Evolutionary conservation across 1,284 basidiomycete species (phyloP), one percentile per base, ranked within the genome.

Genomic region (Cutaneotrichosporon cyanovorans): DNA sequence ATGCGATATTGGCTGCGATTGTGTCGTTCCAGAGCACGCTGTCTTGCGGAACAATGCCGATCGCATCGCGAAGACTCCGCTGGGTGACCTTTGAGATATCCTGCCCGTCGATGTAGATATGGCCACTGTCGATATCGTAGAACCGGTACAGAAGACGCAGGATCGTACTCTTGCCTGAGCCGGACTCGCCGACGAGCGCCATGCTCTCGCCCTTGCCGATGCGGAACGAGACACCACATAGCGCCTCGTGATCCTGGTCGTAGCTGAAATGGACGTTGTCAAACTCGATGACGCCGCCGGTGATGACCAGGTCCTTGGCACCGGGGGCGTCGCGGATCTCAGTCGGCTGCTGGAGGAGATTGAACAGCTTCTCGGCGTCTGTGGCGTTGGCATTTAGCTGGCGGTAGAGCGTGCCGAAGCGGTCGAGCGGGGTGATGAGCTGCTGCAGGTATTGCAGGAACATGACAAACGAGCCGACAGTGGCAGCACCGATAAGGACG

Each of bases 11-110:
- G 63, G 95, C 87, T 75, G 92, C 78, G 44, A 98, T 85, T 59
- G 95, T 83, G 25, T 87, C 85, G 69, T 98, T 92, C 79, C 97
- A 97, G 8, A 98, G 75, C 1, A 95, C 90, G 15, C 90, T 96
- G 63, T 98, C 95, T 68, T 98, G 93, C 0, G 93, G 95, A 1
- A 98, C 95, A 16, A 98, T 89, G 2, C 93, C 95, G 40, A 98
- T 85, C 2, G 79, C 76, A 25, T 74, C 73, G n/a, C 93, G 78
- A 1, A 98, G 74, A 40, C 81, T 85, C 31, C 79, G 76, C 44
- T 95, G 72, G 55, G 85, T 81, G 6, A 95, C 75, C 2, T 81
- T 73, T 31, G 79, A 76, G 50, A 97, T 82, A 60, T 91, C 83
- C 70, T 97, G 93, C 3, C 82, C 87, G 56, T 79, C 78, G 47